Evolutionary conservation across 1,284 basidiomycete genomes (phyloP), one percentile per base, ranked within the genome.

Genomic region (Ustilago cynodontis): DNA sequence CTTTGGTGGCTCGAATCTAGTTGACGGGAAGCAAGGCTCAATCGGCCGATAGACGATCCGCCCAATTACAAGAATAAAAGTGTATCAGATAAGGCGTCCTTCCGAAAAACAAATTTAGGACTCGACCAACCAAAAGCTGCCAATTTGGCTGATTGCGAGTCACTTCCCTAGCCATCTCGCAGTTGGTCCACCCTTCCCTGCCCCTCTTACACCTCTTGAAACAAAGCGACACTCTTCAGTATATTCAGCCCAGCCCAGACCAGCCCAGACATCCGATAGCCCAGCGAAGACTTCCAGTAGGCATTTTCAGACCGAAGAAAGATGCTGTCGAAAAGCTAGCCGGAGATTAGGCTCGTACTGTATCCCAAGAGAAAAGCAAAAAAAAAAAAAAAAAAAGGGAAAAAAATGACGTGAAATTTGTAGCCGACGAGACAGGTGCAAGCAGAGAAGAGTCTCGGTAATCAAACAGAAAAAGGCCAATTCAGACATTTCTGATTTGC

Each of bases 11-110:
- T 33, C 31, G 31, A 33, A 6, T 11, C 47, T 24, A 13, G 18
- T 26, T 51, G 26, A 51, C 11, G 28, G 8, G 50, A 13, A 54
- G 16, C 24, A 5, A 29, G 6, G 33, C 31, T 33, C 35, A 41
- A 2, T 63, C 66, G 66, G 66, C 66, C 66, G 66, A 63, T 37
- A 63, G 18, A 35, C 3, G 20, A 13, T 1, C 8, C 7, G 7
- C 13, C 9, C 28, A 22, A 16, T 20, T 29, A 31, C 20, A 26
- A 3, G 28, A 14, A 28, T n/a, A 45, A 29, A 20, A 14, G 28
- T 43, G 62, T 71, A 71, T 71, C 62, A 71, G 68, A 71, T 71
- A 71, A 71, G 62, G 54, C 54, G 26, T 26, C 29, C 26, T 24
- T 22, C n/a, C 22, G 8, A 20, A 41, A 41, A 43, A 1, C 18